phyloP scores from a whole-genome alignment of 2,329 filamentous ascomycete species.

The Metarhizium sp. region DNA sequence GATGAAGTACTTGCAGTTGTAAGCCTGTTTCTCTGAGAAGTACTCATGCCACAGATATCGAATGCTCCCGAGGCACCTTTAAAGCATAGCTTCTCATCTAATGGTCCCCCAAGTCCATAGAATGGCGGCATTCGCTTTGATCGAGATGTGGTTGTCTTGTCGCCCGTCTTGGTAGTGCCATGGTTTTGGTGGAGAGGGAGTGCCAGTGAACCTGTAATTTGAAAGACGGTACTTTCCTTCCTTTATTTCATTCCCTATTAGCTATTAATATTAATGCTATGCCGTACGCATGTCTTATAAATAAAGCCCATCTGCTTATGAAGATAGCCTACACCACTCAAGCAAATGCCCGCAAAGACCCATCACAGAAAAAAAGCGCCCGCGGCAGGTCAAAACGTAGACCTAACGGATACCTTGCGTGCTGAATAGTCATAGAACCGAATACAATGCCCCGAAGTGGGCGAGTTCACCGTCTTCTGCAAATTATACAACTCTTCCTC shows the following conservation, averaged over 20 bases:
- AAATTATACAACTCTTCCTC: constrained; percentile 8
- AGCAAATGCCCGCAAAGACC: background rate
- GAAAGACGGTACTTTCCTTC: no score
- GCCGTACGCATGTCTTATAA: background rate
- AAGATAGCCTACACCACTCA: background rate
- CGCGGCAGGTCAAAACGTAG: background rate
- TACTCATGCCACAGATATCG: no score
- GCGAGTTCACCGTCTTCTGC: constrained; percentile 7
- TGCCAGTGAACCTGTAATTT: no score
- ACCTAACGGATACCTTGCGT: background rate
- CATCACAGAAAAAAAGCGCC: background rate
- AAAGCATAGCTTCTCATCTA: no score
- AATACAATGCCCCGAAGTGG: constrained; percentile 2
- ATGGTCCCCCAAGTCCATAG: no score
- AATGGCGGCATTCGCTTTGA: no score
- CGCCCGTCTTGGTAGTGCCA: background rate
- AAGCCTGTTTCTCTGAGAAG: no score
- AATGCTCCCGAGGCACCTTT: no score
- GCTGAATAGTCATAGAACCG: background rate
- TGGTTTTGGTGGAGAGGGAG: no score
- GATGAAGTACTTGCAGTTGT: background rate
- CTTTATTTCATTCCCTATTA: no score
- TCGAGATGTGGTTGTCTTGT: no score
- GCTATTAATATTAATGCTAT: background rate
- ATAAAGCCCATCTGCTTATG: background rate